Base-by-base conservation (phyloP, 306 rosid genomes). In the Echinosophora koreensis region DNA sequence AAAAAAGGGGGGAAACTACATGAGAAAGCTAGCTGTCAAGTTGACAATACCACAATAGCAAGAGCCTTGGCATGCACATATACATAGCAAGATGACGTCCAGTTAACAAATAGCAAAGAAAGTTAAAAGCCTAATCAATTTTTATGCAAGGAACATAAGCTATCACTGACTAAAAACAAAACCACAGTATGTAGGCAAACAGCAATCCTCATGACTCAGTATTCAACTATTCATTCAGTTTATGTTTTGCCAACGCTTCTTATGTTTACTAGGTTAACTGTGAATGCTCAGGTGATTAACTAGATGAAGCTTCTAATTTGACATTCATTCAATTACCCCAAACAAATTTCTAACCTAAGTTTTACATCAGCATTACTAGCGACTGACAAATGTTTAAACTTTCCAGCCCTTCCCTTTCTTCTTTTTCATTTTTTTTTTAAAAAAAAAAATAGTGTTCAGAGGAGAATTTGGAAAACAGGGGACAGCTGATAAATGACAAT, bases 21-120 rank as follows among this genome's bases (percentile, higher is more conserved):
- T 37, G 66, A 62, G 30, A 57, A 77, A 55, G 70, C 60, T 71
- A 71, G 47, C 57, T 73, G 17, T 15, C 46, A 44, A 58, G 78
- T n/a, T 27, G 49, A 58, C 69, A 32, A 55, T 2, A 8, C 42
- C 32, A 60, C 69, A 32, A 55, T 2, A 8, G 42, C 32, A 52
- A 16, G 38, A 62, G 61, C 17, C 4, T 15, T 58, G 51, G 57
- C 18, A 82, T 42, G 42, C 38, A 55, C 34, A 46, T 46, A 15
- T 16, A n/a, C 8, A 60, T 4, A 63, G 18, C 30, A 73, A 55
- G 69, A 73, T 42, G 54, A 27, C 66, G 3, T 35, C 35, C 27
- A 71, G 66, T 42, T 79, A 39, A n/a, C 32, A 61, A 38, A 32
- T 22, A 54, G 58, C 4, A 18, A 52, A 2, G 46, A 22, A 13